Base-by-base conservation (phyloP, 1,139 yeast species). In the Candida tetrigidarum region DNA sequence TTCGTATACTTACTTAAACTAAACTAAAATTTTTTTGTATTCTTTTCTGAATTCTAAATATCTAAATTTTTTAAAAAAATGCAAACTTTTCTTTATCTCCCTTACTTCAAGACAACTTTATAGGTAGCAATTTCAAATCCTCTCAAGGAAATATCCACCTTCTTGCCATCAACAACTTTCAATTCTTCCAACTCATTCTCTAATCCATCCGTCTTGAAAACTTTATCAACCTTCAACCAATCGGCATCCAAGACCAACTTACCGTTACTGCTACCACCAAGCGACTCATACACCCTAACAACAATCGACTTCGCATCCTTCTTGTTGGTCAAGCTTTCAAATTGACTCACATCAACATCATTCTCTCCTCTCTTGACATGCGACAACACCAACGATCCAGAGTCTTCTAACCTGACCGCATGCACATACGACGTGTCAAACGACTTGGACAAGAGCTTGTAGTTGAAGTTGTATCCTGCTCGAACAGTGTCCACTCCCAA, bases 331-430 rank as follows among this genome's bases (percentile, higher is more conserved):
- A 69, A 66, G 23, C 70, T 65, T 6, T 80, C 78, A 42, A 67
- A 62, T 51, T 47, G 65, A 12, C 63, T 62, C 30, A 80, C 69
- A 44, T 78, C 86, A 30, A 63, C 70, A 60, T 92, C 97, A 59
- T 88, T 92, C 59, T 92, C 98, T 19, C 90, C 91, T 56, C 97
- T 80, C 67, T 93, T 93, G 44, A 93, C 66, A 51, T 90, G 85
- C 8, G 95, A 83, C 48, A 93, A 67, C 9, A 91, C 75, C 49
- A 91, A 69, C 2, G 63, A 57, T 1, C 30, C 14, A 43, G 83
- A 81, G 10, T 68, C 67, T 6, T 61, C 47, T 38, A 69, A 56
- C 15, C 51, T 47, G 22, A 69, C 53, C 1, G 69, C 53, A 4
- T 56, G 50, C 20, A 61, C 53, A 5, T 57, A 50, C 16, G 60